Evolutionary conservation across 352 stramenopile genomes (phyloP).

Genomic region (Globisporangium emineosum): DNA sequence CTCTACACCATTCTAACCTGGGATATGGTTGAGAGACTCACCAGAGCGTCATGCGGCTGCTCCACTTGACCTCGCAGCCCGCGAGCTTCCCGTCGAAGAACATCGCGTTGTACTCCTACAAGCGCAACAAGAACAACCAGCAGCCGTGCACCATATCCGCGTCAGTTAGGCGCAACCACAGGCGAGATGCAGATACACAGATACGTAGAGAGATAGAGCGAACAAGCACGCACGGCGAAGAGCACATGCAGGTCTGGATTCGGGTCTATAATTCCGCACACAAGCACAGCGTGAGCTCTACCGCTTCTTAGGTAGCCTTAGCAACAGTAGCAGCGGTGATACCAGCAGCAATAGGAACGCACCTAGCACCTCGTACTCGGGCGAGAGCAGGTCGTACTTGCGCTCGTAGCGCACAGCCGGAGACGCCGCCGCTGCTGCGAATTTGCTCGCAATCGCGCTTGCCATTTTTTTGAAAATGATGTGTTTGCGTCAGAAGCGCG

Average conservation of each 20-base stretch:
- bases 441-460: neutral
- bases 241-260: conserved; percentile 79
- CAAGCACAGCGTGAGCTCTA: neutral
- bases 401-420: conserved; percentile 3
- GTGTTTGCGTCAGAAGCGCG: too few species aligned
- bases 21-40: neutral
- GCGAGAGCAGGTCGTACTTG: conserved; percentile 49
- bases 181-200: neutral
- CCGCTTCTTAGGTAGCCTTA: neutral
- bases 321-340: neutral
- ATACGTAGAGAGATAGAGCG: neutral
- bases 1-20: too few species aligned
- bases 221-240: conserved; percentile 40
- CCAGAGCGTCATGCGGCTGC: conserved; percentile 88
- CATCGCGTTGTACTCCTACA: conserved; percentile 76
- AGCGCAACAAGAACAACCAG: neutral
- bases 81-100: conserved; percentile 81
- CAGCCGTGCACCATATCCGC: neutral
- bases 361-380: conserved; percentile 74
- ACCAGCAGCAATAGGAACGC: neutral
- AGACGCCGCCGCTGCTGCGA: neutral
- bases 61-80: conserved; percentile 88
- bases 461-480: conserved; percentile 4
- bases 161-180: neutral
- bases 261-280: conserved; percentile 46